phyloP scores from a whole-genome alignment of 139 green algal species.

The Penium margaritaceum region DNA sequence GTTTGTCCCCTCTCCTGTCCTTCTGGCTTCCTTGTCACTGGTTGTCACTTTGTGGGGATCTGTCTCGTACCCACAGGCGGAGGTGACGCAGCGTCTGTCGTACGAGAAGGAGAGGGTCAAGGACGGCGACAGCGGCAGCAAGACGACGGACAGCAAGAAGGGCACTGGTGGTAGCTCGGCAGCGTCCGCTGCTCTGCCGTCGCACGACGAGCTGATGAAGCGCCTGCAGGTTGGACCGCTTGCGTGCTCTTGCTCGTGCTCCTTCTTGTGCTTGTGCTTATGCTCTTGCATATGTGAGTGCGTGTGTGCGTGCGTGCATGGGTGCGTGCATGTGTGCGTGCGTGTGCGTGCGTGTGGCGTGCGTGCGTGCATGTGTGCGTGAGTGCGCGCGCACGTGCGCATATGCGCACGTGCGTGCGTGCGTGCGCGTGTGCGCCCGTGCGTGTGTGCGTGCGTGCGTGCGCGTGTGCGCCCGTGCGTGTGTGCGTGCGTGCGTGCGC shows the following conservation, averaged over 20 bases:
- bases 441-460: background rate
- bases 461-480: no score
- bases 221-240: no score
- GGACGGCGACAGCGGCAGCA: conserved; percentile 1
- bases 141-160: background rate
- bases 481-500: no score
- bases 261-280: no score
- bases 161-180: background rate
- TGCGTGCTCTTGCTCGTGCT: no score
- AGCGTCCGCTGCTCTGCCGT: no score
- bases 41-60: no score
- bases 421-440: background rate
- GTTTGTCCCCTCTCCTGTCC: no score
- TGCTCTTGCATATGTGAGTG: background rate
- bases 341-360: background rate
- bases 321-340: background rate
- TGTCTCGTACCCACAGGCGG: conserved; percentile 9
- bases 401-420: background rate
- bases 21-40: no score
- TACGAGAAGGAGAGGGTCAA: conserved; percentile 19
- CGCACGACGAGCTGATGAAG: no score
- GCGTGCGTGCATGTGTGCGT: background rate
- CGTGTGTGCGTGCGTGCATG: no score
- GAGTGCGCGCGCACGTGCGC: background rate
- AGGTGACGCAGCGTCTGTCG: conserved; percentile 34